Conservation (phyloP, 495 filamentous ascomycete species). For the Talaromyces trachyspermus region DNA sequence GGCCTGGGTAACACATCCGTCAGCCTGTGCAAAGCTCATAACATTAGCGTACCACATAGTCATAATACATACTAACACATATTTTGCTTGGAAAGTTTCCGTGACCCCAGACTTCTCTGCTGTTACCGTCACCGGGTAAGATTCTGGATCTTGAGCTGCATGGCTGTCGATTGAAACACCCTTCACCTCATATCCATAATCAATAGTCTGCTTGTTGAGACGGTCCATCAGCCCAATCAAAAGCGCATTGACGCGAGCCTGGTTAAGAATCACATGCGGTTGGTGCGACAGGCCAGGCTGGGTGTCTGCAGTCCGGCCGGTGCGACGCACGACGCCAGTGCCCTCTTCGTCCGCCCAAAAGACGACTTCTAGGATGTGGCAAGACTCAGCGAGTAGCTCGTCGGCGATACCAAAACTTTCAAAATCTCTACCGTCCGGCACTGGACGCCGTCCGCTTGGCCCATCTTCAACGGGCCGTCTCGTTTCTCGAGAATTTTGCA, state of each 20-base stretch:
- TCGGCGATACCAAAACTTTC: conserved; percentile 70
- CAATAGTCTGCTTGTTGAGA: conserved; percentile 42
- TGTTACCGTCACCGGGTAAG: conserved; percentile 47
- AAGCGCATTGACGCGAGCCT: conserved; percentile 63
- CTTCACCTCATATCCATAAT: conserved; percentile 54
- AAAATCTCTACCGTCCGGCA: conserved; percentile 76
- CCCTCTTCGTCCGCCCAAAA: conserved; percentile 48
- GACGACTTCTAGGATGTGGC: conserved; percentile 59
- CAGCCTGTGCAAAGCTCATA: not conserved
- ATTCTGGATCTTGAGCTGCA: conserved; percentile 31
- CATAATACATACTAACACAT: conserved; percentile 51
- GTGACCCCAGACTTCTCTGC: conserved; percentile 44
- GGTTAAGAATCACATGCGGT: conserved; percentile 71
- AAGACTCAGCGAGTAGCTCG: conserved; percentile 61
- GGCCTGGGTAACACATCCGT: conserved; percentile 32
- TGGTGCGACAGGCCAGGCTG: conserved; percentile 56
- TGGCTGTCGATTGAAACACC: conserved; percentile 45
- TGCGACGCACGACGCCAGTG: conserved; percentile 37
- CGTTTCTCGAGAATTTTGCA: conserved; percentile 55
- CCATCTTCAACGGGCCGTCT: conserved; percentile 50
- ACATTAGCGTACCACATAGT: conserved; percentile 1
- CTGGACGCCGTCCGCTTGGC: conserved; percentile 80
- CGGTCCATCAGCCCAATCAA: conserved; percentile 45
- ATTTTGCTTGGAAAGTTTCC: conserved; percentile 55
- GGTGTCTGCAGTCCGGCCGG: conserved; percentile 51